Percentiles rank a stretch among this genome's conserved stretches.
Evolutionary conservation across 2,329 filamentous ascomycete species (phyloP).

Genomic region (Trichoderma sp.): DNA sequence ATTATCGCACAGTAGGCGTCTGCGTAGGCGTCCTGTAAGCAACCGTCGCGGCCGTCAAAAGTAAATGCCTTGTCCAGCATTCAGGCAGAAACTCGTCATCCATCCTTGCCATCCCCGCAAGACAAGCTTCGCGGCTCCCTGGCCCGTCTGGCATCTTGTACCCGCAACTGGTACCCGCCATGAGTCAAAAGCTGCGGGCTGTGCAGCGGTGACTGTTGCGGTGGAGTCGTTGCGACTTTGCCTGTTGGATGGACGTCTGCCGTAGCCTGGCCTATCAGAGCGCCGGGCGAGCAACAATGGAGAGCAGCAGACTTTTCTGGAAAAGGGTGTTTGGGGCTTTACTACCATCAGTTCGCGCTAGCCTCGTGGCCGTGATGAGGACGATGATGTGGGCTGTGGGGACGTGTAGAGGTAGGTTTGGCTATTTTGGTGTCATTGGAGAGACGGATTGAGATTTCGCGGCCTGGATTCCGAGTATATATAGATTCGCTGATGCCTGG

Average conservation of each 20-base stretch:
- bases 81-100: neutral
- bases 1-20: too few relatives aligned
- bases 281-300: neutral
- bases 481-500: slow-evolving; percentile 23
- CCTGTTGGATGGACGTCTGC: too few relatives aligned
- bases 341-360: neutral
- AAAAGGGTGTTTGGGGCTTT: neutral
- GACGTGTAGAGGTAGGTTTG: neutral
- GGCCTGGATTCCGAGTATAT: slow-evolving; percentile 10
- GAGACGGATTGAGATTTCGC: neutral
- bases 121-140: slow-evolving; percentile 4
- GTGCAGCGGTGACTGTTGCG: slow-evolving; percentile 1
- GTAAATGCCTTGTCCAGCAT: neutral
- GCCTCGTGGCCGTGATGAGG: slow-evolving; percentile 12
- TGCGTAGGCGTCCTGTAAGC: neutral
- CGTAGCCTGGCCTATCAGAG: neutral
- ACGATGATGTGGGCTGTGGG: slow-evolving; percentile 11
- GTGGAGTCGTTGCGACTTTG: neutral
- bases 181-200: slow-evolving; percentile 14
- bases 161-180: slow-evolving; percentile 5
- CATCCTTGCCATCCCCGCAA: neutral
- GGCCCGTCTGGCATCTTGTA: slow-evolving; percentile 2
- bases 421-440: neutral
- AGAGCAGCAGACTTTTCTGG: neutral
- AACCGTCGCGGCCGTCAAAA: neutral